Conservation (phyloP, 768 basidiomycete genomes). For the Lentinula raphanica region DNA sequence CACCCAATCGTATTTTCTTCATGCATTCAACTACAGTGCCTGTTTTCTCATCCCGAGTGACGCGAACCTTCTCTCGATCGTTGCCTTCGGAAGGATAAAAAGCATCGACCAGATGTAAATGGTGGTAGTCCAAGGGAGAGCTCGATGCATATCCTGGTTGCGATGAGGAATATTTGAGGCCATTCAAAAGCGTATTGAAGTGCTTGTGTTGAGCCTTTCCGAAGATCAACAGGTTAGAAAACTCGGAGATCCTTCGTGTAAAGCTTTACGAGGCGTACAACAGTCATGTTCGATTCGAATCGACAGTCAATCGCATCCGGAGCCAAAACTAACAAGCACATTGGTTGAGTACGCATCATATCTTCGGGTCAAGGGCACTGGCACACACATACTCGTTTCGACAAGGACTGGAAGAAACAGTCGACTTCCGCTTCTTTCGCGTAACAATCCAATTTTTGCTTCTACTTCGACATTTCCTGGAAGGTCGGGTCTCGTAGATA, state of each 20-base stretch:
- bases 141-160: slow-evolving; percentile 44
- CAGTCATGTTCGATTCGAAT: slow-evolving; percentile 92
- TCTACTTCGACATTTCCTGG: slow-evolving; percentile 76
- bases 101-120: slow-evolving; percentile 73
- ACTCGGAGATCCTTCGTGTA: slow-evolving; percentile 6
- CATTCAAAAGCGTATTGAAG: slow-evolving; percentile 84
- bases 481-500: slow-evolving; percentile 49
- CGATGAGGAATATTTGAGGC: slow-evolving; percentile 55
- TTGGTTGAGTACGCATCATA: neutral
- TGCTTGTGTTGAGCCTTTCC: slow-evolving; percentile 78
- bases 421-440: slow-evolving; percentile 54
- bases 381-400: slow-evolving; percentile 68
- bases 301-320: slow-evolving; percentile 59
- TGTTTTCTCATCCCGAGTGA: slow-evolving; percentile 78
- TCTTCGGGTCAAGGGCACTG: neutral
- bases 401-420: slow-evolving; percentile 67
- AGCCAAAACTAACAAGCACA: slow-evolving; percentile 51
- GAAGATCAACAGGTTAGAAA: slow-evolving; percentile 13
- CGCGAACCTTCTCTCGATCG: slow-evolving; percentile 62
- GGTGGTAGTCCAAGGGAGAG: slow-evolving; percentile 66
- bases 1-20: slow-evolving; percentile 77
- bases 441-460: slow-evolving; percentile 80
- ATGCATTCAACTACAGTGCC: slow-evolving; percentile 59
- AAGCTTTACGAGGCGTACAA: slow-evolving; percentile 34
- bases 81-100: slow-evolving; percentile 53